These are phyloP conservation scores for Exserohilum rostratum DNA, from an alignment of 2,329 filamentous ascomycete species.

Conservation along the genomic window DNA sequence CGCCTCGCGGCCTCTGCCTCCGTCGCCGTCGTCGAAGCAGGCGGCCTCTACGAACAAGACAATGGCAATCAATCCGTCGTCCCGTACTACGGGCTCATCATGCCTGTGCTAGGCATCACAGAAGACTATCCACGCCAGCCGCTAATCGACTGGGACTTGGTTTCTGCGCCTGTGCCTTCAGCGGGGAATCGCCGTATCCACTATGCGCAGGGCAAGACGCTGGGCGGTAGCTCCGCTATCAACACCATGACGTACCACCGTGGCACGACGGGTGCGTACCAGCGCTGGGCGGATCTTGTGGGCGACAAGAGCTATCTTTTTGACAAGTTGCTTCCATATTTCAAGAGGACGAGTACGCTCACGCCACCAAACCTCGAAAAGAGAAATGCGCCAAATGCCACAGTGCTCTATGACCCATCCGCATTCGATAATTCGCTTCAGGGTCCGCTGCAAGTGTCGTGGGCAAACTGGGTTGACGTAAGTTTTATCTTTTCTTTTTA, in stretches of 20 bases:
- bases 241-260: slow-evolving; percentile 39
- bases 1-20: slow-evolving; percentile 26
- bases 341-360: slow-evolving; percentile 36
- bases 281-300: slow-evolving; percentile 40
- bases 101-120: slow-evolving; percentile 23
- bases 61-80: slow-evolving; percentile 38
- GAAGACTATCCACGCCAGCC: slow-evolving; percentile 28
- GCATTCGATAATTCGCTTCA: slow-evolving; percentile 20
- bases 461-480: slow-evolving; percentile 33
- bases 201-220: slow-evolving; percentile 42
- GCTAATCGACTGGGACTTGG: slow-evolving; percentile 38
- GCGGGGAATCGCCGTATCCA: slow-evolving; percentile 33
- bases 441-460: slow-evolving; percentile 34
- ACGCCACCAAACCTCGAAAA: slow-evolving; percentile 34
- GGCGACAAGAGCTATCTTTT: slow-evolving; percentile 41
- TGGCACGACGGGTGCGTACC: slow-evolving; percentile 25
- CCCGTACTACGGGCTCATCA: slow-evolving; percentile 26
- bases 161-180: slow-evolving; percentile 25
- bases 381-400: slow-evolving; percentile 26
- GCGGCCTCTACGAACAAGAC: slow-evolving; percentile 31
- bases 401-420: slow-evolving; percentile 22
- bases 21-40: slow-evolving; percentile 39
- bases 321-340: slow-evolving; percentile 36
- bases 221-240: slow-evolving; percentile 38
- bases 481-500: neutral